Evolutionary conservation across 2,329 filamentous ascomycete genomes (phyloP), one percentile per base, ranked within the genome.

Genomic region (Chaetomiaceae sp.): DNA sequence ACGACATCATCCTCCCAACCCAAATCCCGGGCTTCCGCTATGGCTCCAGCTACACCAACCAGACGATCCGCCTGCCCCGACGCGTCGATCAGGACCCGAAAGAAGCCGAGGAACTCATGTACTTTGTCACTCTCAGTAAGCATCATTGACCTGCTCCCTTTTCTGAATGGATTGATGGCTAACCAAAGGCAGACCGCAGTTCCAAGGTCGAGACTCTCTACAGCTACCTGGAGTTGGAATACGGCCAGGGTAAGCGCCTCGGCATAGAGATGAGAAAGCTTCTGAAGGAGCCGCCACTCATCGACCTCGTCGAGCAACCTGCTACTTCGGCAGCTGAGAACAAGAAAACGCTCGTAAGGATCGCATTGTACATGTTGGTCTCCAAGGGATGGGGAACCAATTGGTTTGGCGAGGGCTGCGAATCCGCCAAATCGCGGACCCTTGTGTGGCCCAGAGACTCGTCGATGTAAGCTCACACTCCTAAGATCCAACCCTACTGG

Each of bases 391-490:
- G 56, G 58, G 60, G 60, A 2, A 17, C 23, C 5, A 22, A 17
- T 5, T 62, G 57, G 56, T 62, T 62, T 23, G 58, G 60, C 19
- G 19, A 45, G 6, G 27, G 23, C 6, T 33, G 25, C 38, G 6
- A 20, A 20, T 53, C 15, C 6, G 51, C 54, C 11, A 9, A 17
- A 12, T 27, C 54, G 2, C 46, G 57, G 27, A 56, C 50, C 9
- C 8, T 51, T 3, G 27, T 59, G 4, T 62, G 60, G 60, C 60
- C 60, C 7, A 31, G n/a, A 9, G 58, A 62, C 27, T 62, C 60
- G 4, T 55, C 60, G 6, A 31, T 54, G 59, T 58, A 53, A 55
- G 48, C 20, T 5, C 20, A 22, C 12, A 8, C 8, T 27, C 27
- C 38, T 20, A 9, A 2, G n/a, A n/a, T n/a, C n/a, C n/a, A n/a